Evolutionary conservation across 495 filamentous ascomycete species (phyloP), one percentile per base, ranked within the genome.

Genomic region (Margaritispora aquatica): DNA sequence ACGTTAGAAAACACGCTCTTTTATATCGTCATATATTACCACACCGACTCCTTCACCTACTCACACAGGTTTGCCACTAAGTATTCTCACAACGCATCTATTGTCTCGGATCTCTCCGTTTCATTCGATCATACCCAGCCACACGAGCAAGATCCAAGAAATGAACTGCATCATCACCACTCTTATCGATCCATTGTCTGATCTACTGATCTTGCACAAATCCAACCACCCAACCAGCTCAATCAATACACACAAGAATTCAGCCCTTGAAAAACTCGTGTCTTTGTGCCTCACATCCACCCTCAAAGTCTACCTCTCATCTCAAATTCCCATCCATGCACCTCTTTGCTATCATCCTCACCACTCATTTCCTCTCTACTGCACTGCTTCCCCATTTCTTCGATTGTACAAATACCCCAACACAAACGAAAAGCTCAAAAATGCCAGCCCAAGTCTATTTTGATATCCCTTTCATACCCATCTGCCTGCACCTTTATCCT

Each of bases 261-360:
- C 60, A 63, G 60, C 60, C 58, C 60, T 63, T 63, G 60, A 63
- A 58, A 62, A 57, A 59, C 60, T 63, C 60, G 50, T 63, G 60
- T 56, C 36, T 51, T 49, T 24, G 21, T 50, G 23, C 24, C 41
- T 34, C 38, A 24, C 23, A 2, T 59, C 11, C 29, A 34, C 29
- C 29, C 5, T 15, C 21, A 20, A 24, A 1, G 24, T 47, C 36
- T 26, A 34, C 5, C 29, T 34, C 13, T 34, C 5, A 34, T 5
- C 29, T 13, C 29, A 5, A 13, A 13, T 13, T 34, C 29, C 13
- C 29, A 5, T 34, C 29, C 13, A 5, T 34, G 29, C 3, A 29
- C 19, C 5, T 46, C 36, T 22, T n/a, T 26, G 15, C 53, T 50
- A 7, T 22, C 56, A 51, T 19, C n/a, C 57, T 23, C 27, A 20